These are phyloP conservation scores for Lactifluus pinguis DNA, from an alignment of 768 basidiomycete genomes.

Conservation along the genomic window DNA sequence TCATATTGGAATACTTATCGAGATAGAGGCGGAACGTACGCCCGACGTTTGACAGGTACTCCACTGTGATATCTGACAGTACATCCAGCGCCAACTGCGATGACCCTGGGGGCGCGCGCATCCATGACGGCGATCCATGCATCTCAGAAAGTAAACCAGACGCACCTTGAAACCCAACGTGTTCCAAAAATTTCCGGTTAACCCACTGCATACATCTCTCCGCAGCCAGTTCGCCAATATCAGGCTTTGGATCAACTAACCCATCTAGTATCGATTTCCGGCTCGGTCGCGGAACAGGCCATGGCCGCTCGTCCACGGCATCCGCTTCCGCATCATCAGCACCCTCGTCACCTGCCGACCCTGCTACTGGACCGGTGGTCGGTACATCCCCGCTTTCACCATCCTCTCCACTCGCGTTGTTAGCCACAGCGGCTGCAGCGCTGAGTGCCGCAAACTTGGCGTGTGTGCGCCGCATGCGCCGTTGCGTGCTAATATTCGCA, in stretches of 20 bases:
- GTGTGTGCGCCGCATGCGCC: conserved; percentile 64
- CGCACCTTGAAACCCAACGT: conserved; percentile 87
- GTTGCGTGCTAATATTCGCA: conserved; percentile 65
- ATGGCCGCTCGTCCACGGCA: conserved; percentile 56
- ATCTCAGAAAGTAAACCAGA: conserved; percentile 9
- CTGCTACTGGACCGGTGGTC: background rate
- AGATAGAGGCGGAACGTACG: conserved; percentile 71
- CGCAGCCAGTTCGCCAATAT: conserved; percentile 53
- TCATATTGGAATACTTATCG: conserved; percentile 70
- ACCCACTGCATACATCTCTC: conserved; percentile 63
- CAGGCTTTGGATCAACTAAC: conserved; percentile 26
- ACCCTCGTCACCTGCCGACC: conserved; percentile 11
- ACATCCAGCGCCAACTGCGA: conserved; percentile 73
- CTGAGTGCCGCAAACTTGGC: conserved; percentile 56
- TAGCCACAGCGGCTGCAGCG: conserved; percentile 27
- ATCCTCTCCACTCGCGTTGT: conserved; percentile 27
- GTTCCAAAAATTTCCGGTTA: conserved; percentile 72
- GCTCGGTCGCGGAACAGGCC: conserved; percentile 28
- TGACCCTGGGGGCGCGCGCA: conserved; percentile 38
- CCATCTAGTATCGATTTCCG: conserved; percentile 15
- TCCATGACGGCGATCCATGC: background rate
- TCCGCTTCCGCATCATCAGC: conserved; percentile 34
- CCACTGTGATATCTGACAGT: conserved; percentile 63
- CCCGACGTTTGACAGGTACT: conserved; percentile 81
- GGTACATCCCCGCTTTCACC: conserved; percentile 14